phyloP scores from a whole-genome alignment of 1,139 yeast species.

The Pichia sp. region DNA sequence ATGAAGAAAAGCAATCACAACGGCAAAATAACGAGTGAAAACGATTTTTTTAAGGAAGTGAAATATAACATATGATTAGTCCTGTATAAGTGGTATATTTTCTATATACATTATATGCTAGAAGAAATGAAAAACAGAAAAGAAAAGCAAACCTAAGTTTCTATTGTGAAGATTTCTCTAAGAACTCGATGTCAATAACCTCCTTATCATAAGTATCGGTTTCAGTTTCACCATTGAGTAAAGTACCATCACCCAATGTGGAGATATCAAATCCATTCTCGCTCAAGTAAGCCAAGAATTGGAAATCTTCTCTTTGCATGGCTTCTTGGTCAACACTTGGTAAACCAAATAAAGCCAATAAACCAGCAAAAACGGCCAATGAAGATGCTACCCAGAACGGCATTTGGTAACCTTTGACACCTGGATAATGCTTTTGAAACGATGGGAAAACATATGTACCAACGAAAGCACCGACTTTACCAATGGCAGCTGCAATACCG shows the following conservation, averaged over 20 bases:
- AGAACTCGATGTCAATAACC: background rate
- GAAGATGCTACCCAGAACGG: slow-evolving; percentile 81
- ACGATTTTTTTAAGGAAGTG: no score
- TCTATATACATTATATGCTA: no score
- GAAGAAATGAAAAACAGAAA: no score
- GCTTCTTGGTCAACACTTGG: slow-evolving; percentile 84
- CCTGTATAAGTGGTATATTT: no score
- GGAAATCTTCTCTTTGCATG: slow-evolving; percentile 65
- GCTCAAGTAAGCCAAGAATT: slow-evolving; percentile 56
- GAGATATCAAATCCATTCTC: slow-evolving; percentile 50
- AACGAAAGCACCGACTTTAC: slow-evolving; percentile 86
- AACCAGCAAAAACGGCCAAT: slow-evolving; percentile 63
- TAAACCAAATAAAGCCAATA: slow-evolving; percentile 58
- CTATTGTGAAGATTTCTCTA: background rate
- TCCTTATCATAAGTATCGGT: background rate
- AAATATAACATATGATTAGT: no score
- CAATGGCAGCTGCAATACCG: slow-evolving; percentile 85
- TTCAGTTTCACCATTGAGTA: slow-evolving; percentile 8
- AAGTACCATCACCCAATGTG: slow-evolving; percentile 34
- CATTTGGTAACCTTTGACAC: slow-evolving; percentile 40
- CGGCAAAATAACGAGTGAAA: no score
- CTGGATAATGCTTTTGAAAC: slow-evolving; percentile 28
- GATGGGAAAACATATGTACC: slow-evolving; percentile 82
- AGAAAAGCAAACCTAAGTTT: no score
- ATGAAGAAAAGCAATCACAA: no score